Conservation (phyloP, 1,139 yeast genomes). For the Blastobotrys indianensis region DNA sequence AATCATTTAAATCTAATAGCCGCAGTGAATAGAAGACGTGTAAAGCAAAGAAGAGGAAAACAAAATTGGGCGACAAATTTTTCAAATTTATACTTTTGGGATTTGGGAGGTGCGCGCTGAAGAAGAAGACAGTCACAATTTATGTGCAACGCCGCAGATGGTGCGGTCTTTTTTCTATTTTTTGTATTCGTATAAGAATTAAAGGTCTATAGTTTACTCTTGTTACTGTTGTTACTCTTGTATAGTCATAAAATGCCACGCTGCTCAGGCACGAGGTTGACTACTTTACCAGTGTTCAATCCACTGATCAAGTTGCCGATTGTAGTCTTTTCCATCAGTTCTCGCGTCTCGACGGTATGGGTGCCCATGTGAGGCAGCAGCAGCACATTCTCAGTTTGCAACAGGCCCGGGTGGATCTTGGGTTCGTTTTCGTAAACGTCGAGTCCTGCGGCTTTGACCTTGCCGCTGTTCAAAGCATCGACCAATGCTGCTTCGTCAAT, state of each 20-base stretch:
- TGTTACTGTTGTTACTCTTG: neutral
- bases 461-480: constrained; percentile 58
- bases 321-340: constrained; percentile 53
- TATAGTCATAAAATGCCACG: neutral
- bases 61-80: constrained; percentile 6
- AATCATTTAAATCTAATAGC: constrained; percentile 8
- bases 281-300: constrained; percentile 52
- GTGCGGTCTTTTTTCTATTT: no score
- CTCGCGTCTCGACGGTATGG: constrained; percentile 48
- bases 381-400: constrained; percentile 41
- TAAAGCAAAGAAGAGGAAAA: constrained; percentile 10
- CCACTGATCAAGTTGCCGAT: constrained; percentile 41
- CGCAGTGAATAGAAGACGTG: constrained; percentile 15
- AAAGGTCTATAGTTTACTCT: constrained; percentile 2
- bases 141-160: neutral
- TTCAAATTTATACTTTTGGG: neutral
- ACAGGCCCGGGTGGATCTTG: constrained; percentile 32
- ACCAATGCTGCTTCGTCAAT: constrained; percentile 63
- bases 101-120: neutral
- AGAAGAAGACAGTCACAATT: neutral
- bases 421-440: constrained; percentile 91
- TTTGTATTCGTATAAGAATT: no score
- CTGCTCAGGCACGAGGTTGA: constrained; percentile 41
- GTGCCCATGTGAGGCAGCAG: constrained; percentile 69
- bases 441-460: constrained; percentile 49